phyloP scores from a whole-genome alignment of 1,284 basidiomycete genomes.

The Ustilago bromivora region DNA sequence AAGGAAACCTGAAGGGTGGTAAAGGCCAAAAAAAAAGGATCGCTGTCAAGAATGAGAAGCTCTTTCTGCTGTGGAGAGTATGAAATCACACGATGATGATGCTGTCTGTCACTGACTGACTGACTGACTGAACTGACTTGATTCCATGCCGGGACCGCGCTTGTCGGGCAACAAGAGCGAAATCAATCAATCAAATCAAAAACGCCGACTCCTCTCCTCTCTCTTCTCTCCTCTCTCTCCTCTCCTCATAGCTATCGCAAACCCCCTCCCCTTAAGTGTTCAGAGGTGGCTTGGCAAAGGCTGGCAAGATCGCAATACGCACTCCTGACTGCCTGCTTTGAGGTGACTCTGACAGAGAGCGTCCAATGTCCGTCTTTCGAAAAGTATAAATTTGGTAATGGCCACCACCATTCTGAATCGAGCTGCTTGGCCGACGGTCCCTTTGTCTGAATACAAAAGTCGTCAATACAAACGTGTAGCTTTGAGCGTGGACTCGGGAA shows the following conservation, averaged over 20 bases:
- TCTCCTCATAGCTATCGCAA: background rate
- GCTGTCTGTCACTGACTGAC: background rate
- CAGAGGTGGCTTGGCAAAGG: background rate
- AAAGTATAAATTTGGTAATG: background rate
- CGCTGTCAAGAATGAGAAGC: background rate
- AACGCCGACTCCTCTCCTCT: background rate
- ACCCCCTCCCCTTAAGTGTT: too few relatives aligned
- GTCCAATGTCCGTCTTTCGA: background rate
- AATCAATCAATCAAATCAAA: background rate
- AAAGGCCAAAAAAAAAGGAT: background rate
- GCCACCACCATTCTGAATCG: background rate
- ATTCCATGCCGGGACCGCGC: background rate
- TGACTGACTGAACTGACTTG: too few relatives aligned
- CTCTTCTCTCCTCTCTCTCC: too few relatives aligned
- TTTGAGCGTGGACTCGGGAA: background rate
- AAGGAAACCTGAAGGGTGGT: background rate
- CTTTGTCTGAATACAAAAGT: background rate
- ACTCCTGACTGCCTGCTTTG: background rate
- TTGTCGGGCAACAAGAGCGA: background rate
- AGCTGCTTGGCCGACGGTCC: background rate
- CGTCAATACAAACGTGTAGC: background rate
- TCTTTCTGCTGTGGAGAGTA: background rate
- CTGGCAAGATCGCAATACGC: background rate
- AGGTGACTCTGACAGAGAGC: background rate
- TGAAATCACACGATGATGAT: background rate